Base-by-base conservation (phyloP, 2,329 filamentous ascomycete species). In the Aspergillus ochraceoroseus region DNA sequence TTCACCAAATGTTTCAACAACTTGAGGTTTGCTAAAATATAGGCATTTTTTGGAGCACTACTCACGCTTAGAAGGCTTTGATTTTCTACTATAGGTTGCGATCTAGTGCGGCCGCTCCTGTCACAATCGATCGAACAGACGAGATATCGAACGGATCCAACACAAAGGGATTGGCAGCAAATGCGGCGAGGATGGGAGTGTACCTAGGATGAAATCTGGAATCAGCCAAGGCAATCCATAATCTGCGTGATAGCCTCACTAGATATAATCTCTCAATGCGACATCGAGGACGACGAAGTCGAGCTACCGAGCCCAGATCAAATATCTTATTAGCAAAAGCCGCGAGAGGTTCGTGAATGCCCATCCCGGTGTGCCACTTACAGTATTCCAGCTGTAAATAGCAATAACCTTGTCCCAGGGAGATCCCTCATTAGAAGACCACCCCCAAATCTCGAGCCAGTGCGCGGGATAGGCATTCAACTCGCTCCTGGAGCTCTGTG, bases 321-420 rank as follows among this genome's bases (percentile, higher is more conserved):
- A 19, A 19, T 19, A 32, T 8, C 8, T 9, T 17, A 3, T 23
- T 4, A 19, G 18, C 4, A 4, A 20, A 32, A 13, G n/a, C n/a
- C n/a, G n/a, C n/a, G n/a, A n/a, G n/a, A n/a, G n/a, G n/a, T n/a
- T n/a, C n/a, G n/a, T n/a, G n/a, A n/a, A n/a, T n/a, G n/a, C n/a
- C n/a, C n/a, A n/a, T n/a, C 1, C 9, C 7, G 12, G 18, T 11
- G 9, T 7, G 12, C 8, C 11, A 37, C 43, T 26, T 3, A 45
- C 43, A 25, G 43, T 41, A 8, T 45, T 45, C 18, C 35, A 19
- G 27, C 43, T 45, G 30, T 38, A 41, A 13, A 45, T 28, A 8
- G 20, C 43, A 18, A 45, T 27, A 9, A 45, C 43, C 26, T 45
- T 45, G n/a, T 42, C 43, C 25, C 26, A 23, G 3, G 43, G 33